A percentile compares a stretch with the other conserved stretches of the same genome.
Conservation (phyloP, 768 basidiomycete species). For the Russula sp. region DNA sequence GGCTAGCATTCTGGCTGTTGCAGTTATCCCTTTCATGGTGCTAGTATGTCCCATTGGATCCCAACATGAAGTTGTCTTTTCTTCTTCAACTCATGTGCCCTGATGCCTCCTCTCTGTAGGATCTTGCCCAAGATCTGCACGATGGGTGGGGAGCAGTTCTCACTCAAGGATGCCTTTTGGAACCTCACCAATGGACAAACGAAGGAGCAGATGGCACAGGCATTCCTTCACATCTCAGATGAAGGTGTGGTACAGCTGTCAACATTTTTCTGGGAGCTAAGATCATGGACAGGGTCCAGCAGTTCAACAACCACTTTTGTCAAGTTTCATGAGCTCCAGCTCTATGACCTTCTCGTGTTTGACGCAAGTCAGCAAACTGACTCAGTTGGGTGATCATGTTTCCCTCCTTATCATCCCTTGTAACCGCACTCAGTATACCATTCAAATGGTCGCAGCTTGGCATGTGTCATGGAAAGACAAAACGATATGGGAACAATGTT, state of each 20-base stretch:
- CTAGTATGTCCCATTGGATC: too few species aligned
- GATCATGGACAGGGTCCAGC: conserved; percentile 56
- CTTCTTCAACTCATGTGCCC: too few species aligned
- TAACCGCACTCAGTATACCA: conserved; percentile 43
- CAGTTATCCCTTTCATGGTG: too few species aligned
- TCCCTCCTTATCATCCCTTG: conserved; percentile 28
- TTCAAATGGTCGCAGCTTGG: conserved; percentile 79
- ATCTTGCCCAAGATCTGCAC: conserved; percentile 95
- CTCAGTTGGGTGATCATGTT: too few species aligned
- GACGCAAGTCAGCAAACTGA: too few species aligned
- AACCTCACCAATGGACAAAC: conserved; percentile 95
- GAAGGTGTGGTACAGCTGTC: conserved; percentile 45
- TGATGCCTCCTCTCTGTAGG: too few species aligned
- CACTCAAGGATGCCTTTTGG: conserved; percentile 93
- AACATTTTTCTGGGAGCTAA: conserved; percentile 7
- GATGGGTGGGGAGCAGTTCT: conserved; percentile 94
- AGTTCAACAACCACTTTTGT: conserved; percentile 96
- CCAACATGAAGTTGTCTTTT: too few species aligned
- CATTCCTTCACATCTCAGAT: conserved; percentile 95
- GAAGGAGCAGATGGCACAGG: conserved; percentile 96
- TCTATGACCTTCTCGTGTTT: conserved; percentile 98
- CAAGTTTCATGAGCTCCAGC: conserved; percentile 98
- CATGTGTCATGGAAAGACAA: conserved; percentile 75
- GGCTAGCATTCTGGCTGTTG: too few species aligned
- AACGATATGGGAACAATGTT: conserved; percentile 81